Evolutionary conservation across 2,329 filamentous ascomycete species (phyloP).

Genomic region (Cladosporium phlei): DNA sequence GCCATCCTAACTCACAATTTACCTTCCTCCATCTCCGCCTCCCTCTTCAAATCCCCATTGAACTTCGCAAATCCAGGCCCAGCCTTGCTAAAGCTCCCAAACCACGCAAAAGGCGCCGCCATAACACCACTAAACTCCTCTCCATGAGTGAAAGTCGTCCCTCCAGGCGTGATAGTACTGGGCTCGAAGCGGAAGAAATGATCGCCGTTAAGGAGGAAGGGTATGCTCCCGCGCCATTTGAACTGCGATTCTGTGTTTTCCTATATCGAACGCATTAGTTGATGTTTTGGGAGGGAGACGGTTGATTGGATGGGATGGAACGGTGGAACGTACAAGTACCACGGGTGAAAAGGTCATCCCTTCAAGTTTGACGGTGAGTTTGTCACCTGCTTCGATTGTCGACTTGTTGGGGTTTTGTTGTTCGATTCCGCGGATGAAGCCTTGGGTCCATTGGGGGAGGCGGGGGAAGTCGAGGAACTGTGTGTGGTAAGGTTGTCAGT

Average conservation of each 20-base stretch:
- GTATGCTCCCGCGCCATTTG: constrained; percentile 17
- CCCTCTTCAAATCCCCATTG: constrained; percentile 19
- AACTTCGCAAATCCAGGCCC: constrained; percentile 17
- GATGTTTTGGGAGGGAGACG: background rate
- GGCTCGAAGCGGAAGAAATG: constrained; percentile 18
- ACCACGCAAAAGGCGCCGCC: constrained; percentile 12
- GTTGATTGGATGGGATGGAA: background rate
- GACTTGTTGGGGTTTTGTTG: constrained; percentile 3
- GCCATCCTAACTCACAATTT: no score
- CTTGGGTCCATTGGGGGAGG: constrained; percentile 13
- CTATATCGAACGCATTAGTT: constrained; percentile 3
- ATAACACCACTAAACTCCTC: constrained; percentile 18
- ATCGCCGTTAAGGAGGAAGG: constrained; percentile 16
- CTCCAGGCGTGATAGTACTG: constrained; percentile 14
- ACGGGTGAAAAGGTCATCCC: constrained; percentile 17
- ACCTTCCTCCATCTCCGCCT: constrained; percentile 15
- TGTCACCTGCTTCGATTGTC: constrained; percentile 13
- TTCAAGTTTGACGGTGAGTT: constrained; percentile 14
- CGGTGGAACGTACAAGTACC: constrained; percentile 11
- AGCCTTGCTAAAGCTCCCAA: constrained; percentile 5
- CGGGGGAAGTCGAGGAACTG: constrained; percentile 19
- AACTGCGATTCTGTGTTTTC: constrained; percentile 11
- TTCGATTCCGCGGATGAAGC: constrained; percentile 12
- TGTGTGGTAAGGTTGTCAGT: background rate
- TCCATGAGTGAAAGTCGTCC: constrained; percentile 18